Evolutionary conservation across 2,329 filamentous ascomycete genomes (phyloP), one percentile per base, ranked within the genome.

Genomic region (Dendrostoma leiphaemia): DNA sequence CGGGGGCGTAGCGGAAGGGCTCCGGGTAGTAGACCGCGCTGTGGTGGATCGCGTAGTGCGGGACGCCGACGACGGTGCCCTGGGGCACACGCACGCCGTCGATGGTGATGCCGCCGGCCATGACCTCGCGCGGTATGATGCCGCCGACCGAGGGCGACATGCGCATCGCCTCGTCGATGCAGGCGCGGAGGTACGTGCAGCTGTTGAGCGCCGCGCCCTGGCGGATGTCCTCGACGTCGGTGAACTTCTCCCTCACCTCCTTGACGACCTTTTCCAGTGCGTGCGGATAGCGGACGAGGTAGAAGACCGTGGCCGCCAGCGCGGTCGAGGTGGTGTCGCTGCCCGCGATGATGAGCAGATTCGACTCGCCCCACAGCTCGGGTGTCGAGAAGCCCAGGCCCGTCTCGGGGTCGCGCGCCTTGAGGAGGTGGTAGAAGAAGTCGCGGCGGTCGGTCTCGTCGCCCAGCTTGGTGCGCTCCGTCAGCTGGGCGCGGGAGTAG

Each of bases 351-450:
- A 89, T 87, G 8, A 90, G 77, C 17, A 88, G 70, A 64, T 89
- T 88, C 8, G 85, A 86, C 66, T 89, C 86, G 47, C 79, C 83
- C 84, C 85, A 88, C 23, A 90, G 79, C 64, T 89, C 86, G 0
- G 81, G 79, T 2, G 77, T 85, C 37, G 76, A 79, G 64, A 89
- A 86, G 1, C 84, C 84, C 54, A 81, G 76, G 49, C 86, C 86
- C 0, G 86, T 89, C 64, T 89, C 85, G 12, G 86, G 85, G 60
- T 90, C 87, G 35, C 81, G 81, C 7, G 87, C 86, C 64, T 85
- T 85, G 56, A 90, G 79, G 10, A 91, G 78, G 67, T 90, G 85
- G 69, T 89, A 85, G 72, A 90, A 90, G 73, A 90, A 90, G 65
- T 90, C 88, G 53, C 85, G 83, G 31, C 86, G 85, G 62, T 83